Base-by-base conservation (phyloP, 1,284 basidiomycete species). In the Microbotryum intermedium region DNA sequence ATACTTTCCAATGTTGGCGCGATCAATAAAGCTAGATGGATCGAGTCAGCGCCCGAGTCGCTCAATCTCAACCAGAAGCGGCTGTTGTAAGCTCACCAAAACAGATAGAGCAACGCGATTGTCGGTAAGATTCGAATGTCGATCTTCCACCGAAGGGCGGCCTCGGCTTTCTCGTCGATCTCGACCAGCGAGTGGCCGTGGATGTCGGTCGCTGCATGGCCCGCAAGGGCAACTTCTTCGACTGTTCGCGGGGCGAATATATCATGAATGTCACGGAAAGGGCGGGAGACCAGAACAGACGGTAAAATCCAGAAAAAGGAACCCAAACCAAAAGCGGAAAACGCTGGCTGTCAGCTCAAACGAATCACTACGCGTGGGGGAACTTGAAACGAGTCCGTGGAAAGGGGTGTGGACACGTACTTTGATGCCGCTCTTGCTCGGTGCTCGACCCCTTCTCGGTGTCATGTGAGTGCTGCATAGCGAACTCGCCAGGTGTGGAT, bases 1-100 rank as follows among this genome's bases (percentile, higher is more conserved):
- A 6, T 39, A 39, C 34, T 84, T 84, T 10, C 72, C 73, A 25
- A 72, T 68, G 60, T 71, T 60, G 2, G 58, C 55, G 25, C 55
- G 54, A 28, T 67, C 62, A 20, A 66, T n/a, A 16, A 28, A 48
- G 50, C 29, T n/a, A 51, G 50, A 25, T 51, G 50, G 4, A 25
- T 7, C 28, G 28, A n/a, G n/a, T 51, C 26, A 51, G 50, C 26
- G 50, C 1, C 28, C 18, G n/a, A 20, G 18, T 16, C 23, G 29
- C 16, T 13, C 46, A 48, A 23, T 48, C 23, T 29, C 50, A 20
- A 51, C 8, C 30, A 6, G 23, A 16, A 10, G 13, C 25, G n/a
- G 30, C 26, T 10, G 30, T 51, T n/a, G 20, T 1, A 30, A 28
- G 29, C 50, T 51, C 29, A 51, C 50, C 34, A 39, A 25, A 62